phyloP scores from a whole-genome alignment of 306 rosid genomes.

The Dalbergia cultrata region DNA sequence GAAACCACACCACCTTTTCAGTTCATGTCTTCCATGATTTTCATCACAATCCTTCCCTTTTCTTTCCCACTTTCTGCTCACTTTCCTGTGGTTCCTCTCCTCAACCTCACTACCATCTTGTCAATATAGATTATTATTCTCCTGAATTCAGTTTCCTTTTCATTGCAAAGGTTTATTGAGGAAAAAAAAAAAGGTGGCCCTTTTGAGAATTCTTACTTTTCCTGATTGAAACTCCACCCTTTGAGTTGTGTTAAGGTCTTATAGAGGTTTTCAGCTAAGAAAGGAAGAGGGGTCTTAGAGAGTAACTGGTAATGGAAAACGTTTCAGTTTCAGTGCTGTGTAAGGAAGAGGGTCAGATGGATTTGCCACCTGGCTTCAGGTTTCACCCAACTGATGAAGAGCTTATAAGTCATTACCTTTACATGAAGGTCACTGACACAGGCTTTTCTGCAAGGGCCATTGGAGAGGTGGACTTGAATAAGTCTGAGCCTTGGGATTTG shows the following conservation, averaged over 20 bases:
- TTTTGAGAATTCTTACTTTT: neutral
- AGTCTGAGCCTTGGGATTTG: conserved; percentile 62
- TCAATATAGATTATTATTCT: conserved; percentile 36
- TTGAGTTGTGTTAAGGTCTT: neutral
- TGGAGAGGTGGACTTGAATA: conserved; percentile 58
- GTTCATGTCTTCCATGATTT: conserved; percentile 54
- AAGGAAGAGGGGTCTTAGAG: conserved; percentile 18
- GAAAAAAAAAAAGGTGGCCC: neutral
- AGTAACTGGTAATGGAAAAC: conserved; percentile 41
- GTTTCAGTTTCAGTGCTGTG: neutral
- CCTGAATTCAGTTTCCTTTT: conserved; percentile 41
- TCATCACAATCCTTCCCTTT: conserved; percentile 43
- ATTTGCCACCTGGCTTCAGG: conserved; percentile 59
- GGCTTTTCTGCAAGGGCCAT: conserved; percentile 62
- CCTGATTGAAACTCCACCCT: neutral
- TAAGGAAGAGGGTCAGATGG: conserved; percentile 47
- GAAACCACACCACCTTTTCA: conserved; percentile 22
- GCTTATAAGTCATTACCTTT: conserved; percentile 59
- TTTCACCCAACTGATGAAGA: conserved; percentile 67
- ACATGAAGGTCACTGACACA: conserved; percentile 57
- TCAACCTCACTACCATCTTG: conserved; percentile 10
- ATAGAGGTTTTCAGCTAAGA: neutral
- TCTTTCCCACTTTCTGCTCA: conserved; percentile 32
- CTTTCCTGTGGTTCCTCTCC: conserved; percentile 47
- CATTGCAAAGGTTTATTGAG: neutral